phyloP scores from a whole-genome alignment of 2,329 filamentous ascomycete genomes.

The Orbilia brochopaga region DNA sequence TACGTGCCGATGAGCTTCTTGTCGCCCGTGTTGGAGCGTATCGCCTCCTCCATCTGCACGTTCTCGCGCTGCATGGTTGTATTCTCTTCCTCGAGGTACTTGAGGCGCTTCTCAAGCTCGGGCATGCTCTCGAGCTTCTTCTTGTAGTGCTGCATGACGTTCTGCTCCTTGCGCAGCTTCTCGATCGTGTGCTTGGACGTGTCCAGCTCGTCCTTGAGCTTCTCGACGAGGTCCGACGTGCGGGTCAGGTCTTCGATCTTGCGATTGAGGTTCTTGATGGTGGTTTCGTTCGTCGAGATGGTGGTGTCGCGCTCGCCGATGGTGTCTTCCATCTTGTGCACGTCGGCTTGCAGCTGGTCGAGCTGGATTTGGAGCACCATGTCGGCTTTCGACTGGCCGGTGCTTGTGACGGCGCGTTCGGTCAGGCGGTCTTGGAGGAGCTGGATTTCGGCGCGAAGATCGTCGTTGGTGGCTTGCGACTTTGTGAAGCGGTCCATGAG shows the following conservation, averaged over 20 bases:
- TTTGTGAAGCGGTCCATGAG: conserved; percentile 52
- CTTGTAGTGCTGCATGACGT: conserved; percentile 55
- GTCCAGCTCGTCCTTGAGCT: conserved; percentile 55
- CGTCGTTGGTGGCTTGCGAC: conserved; percentile 44
- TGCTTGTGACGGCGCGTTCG: conserved; percentile 41
- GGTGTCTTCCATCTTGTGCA: conserved; percentile 55
- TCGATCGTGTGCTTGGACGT: conserved; percentile 55
- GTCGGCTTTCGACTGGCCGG: conserved; percentile 51
- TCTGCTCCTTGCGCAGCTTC: conserved; percentile 55
- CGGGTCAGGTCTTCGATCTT: conserved; percentile 54
- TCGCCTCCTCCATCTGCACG: conserved; percentile 53
- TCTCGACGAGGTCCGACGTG: conserved; percentile 53
- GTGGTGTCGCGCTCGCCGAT: conserved; percentile 54
- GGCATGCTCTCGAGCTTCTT: conserved; percentile 55
- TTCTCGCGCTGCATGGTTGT: conserved; percentile 38
- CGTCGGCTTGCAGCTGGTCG: conserved; percentile 54
- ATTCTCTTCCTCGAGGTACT: conserved; percentile 54
- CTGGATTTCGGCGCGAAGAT: conserved; percentile 41
- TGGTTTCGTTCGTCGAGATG: conserved; percentile 52
- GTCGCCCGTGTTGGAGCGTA: conserved; percentile 54
- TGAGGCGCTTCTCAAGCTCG: conserved; percentile 54
- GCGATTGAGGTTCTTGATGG: conserved; percentile 53
- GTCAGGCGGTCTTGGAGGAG: conserved; percentile 52
- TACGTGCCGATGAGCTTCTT: conserved; percentile 55
- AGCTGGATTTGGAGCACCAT: conserved; percentile 54